phyloP scores from a whole-genome alignment of 305 asterid species.

The Fraxinus floribunda region DNA sequence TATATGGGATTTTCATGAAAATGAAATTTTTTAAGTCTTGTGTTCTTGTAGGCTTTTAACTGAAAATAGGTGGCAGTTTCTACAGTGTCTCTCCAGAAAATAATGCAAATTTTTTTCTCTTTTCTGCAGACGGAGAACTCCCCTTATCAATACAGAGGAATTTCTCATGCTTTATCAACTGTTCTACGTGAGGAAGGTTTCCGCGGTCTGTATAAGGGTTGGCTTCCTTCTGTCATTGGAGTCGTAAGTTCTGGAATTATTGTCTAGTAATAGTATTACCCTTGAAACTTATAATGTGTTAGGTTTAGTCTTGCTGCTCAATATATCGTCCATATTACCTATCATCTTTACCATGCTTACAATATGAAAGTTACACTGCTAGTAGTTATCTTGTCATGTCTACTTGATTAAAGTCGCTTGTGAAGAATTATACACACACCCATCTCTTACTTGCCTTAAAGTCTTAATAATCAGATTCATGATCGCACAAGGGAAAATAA shows the following conservation, averaged over 20 bases:
- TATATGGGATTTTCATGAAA: conserved; percentile 27
- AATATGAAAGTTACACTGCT: background rate
- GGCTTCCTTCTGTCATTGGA: conserved; percentile 98
- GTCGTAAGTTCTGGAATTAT: conserved; percentile 60
- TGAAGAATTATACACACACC: background rate
- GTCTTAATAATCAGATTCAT: background rate
- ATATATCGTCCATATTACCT: background rate
- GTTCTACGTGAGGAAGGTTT: conserved; percentile 96
- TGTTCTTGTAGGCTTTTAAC: background rate
- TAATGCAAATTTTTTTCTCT: conserved; percentile 13
- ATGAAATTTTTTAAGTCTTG: conserved; percentile 11
- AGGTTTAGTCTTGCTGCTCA: background rate
- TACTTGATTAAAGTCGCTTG: background rate
- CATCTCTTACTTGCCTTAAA: background rate
- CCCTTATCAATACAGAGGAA: conserved; percentile 85
- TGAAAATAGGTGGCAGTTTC: background rate
- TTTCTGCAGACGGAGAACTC: conserved; percentile 74
- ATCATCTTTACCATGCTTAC: background rate
- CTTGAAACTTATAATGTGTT: background rate
- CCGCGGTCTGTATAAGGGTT: conserved; percentile 89
- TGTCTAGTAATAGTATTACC: conserved; percentile 12
- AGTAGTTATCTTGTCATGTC: background rate
- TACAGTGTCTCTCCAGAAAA: background rate
- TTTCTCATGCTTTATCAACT: conserved; percentile 82
- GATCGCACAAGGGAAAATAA: background rate